These are phyloP conservation scores for Colletotrichum lini DNA, from an alignment of 2,329 filamentous ascomycete genomes.

Conservation along the genomic window DNA sequence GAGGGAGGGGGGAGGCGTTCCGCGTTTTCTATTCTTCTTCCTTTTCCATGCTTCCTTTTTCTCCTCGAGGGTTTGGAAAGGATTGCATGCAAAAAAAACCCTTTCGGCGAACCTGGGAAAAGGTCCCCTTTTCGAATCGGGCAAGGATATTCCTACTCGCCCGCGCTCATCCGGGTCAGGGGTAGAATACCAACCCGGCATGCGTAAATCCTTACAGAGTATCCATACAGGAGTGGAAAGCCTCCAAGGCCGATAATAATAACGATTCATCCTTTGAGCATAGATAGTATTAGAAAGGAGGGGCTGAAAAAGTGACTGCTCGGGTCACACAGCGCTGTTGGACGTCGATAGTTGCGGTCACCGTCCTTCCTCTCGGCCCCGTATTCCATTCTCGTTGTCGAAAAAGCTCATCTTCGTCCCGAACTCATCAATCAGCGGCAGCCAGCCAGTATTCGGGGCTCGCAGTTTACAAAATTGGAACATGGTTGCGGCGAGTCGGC, in stretches of 20 bases:
- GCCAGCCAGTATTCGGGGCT: conserved; percentile 1
- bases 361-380: neutral
- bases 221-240: neutral
- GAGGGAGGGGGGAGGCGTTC: neutral
- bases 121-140: conserved; percentile 12
- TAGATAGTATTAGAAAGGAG: conserved; percentile 3
- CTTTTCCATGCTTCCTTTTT: neutral
- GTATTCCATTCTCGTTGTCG: neutral
- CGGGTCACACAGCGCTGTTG: conserved; percentile 14
- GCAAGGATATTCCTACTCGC: conserved; percentile 27
- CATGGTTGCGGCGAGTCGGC: conserved; percentile 4
- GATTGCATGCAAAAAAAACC: conserved; percentile 23
- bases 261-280: neutral
- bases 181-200: conserved; percentile 1
- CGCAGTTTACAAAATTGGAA: conserved; percentile 7
- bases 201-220: conserved; percentile 24
- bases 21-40: neutral
- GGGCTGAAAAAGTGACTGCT: conserved; percentile 21
- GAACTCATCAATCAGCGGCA: conserved; percentile 4
- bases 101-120: conserved; percentile 15
- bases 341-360: neutral
- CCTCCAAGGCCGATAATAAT: neutral
- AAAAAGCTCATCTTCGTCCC: conserved; percentile 5
- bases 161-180: conserved; percentile 17
- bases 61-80: conserved; percentile 17